These are phyloP conservation scores for Taiwanofungus camphoratus DNA, from an alignment of 1,284 basidiomycete species.

Conservation along the genomic window DNA sequence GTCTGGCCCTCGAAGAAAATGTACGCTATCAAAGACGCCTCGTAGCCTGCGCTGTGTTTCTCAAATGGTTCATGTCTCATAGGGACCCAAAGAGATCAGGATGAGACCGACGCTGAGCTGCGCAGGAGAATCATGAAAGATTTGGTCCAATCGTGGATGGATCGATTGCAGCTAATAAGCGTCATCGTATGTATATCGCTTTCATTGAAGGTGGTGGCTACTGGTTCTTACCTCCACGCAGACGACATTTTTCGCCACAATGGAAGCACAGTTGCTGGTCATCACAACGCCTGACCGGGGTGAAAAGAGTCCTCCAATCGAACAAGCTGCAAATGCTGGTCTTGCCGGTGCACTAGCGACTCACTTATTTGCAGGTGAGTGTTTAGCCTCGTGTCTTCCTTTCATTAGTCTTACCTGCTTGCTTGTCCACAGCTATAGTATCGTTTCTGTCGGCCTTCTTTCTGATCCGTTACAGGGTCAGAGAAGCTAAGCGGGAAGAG, in stretches of 20 bases:
- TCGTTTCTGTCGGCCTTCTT: constrained; percentile 55
- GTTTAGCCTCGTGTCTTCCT: too few relatives aligned
- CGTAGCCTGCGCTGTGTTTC: too few relatives aligned
- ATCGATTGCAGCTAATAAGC: constrained; percentile 51
- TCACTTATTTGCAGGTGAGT: constrained; percentile 47
- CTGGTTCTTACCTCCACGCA: too few relatives aligned
- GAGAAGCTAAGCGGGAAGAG: constrained; percentile 42
- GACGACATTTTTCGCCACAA: constrained; percentile 61
- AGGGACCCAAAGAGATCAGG: constrained; percentile 46
- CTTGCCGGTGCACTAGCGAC: constrained; percentile 47
- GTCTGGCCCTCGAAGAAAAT: background rate
- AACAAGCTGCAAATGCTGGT: constrained; percentile 39
- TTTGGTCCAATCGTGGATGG: constrained; percentile 55
- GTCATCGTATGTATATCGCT: constrained; percentile 41
- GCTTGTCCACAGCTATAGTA: constrained; percentile 41
- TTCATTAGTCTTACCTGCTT: too few relatives aligned
- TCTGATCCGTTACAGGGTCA: constrained; percentile 48
- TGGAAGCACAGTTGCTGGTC: constrained; percentile 47
- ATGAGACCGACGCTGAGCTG: constrained; percentile 39
- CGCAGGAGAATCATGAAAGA: constrained; percentile 41
- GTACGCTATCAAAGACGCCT: constrained; percentile 2
- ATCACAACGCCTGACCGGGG: constrained; percentile 30
- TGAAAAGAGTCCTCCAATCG: constrained; percentile 12
- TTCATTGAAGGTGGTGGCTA: background rate
- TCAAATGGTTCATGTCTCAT: background rate